These are phyloP conservation scores for Ilex aquifolium DNA, from an alignment of 257 asterid genomes.

Conservation along the genomic window DNA sequence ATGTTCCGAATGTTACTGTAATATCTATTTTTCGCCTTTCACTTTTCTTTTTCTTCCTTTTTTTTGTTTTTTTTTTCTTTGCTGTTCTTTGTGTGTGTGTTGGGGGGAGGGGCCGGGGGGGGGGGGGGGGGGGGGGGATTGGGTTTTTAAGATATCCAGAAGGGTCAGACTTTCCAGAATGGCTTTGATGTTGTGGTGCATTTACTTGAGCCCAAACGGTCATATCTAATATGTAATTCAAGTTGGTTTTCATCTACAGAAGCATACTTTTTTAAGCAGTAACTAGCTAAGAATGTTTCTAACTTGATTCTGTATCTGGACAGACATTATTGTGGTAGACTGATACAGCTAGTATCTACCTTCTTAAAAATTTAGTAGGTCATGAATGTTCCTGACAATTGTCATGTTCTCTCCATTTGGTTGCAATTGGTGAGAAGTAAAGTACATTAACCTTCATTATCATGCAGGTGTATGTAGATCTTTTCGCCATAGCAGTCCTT, in stretches of 20 bases:
- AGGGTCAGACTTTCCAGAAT: not conserved
- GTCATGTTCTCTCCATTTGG: not conserved
- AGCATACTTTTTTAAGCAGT: too few relatives aligned
- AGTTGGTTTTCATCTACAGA: too few relatives aligned
- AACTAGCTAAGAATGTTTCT: too few relatives aligned
- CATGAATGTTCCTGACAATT: not conserved
- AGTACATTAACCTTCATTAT: not conserved
- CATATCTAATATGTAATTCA: too few relatives aligned
- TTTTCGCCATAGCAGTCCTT: slow-evolving; percentile 56
- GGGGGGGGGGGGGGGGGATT: not conserved
- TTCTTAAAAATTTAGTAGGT: too few relatives aligned
- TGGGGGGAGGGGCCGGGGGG: not conserved
- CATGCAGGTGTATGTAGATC: slow-evolving; percentile 82
- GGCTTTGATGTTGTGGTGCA: not conserved
- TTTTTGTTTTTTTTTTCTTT: not conserved
- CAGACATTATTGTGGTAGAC: too few relatives aligned
- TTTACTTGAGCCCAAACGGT: too few relatives aligned
- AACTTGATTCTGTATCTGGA: too few relatives aligned
- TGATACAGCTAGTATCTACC: not conserved
- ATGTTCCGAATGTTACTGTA: not conserved
- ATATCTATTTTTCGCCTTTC: not conserved
- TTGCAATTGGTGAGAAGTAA: not conserved
- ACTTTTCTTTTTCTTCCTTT: not conserved
- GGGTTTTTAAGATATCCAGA: not conserved
- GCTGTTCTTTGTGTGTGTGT: not conserved